Percentiles rank a stretch among this genome's conserved stretches.
Evolutionary conservation across 1,139 yeast species (phyloP).

Genomic region (Oligophagozyma castellii): DNA sequence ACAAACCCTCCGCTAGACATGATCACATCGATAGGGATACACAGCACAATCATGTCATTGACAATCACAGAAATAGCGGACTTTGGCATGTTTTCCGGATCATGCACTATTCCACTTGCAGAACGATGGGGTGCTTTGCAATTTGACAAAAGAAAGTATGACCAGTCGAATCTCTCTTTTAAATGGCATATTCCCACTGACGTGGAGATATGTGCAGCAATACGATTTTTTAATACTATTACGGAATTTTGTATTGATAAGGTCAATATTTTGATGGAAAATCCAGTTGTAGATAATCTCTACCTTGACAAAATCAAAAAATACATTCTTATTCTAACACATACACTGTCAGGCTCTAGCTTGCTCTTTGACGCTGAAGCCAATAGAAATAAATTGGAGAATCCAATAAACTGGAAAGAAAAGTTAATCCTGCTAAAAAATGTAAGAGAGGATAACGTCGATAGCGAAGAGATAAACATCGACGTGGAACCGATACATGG

Average conservation of each 20-base stretch:
- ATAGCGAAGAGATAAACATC: constrained; percentile 23
- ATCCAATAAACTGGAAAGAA: constrained; percentile 17
- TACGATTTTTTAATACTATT: constrained; percentile 41
- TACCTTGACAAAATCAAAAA: constrained; percentile 38
- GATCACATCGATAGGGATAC: constrained; percentile 37
- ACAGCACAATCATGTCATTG: constrained; percentile 52
- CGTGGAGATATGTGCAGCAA: constrained; percentile 47
- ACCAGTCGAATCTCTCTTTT: constrained; percentile 36
- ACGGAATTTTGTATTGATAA: constrained; percentile 32
- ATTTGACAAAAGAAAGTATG: constrained; percentile 33
- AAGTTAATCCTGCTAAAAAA: constrained; percentile 25
- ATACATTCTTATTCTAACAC: constrained; percentile 43
- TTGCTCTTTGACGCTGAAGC: constrained; percentile 58
- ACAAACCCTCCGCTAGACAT: constrained; percentile 50
- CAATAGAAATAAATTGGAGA: constrained; percentile 16
- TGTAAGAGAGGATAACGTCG: constrained; percentile 23
- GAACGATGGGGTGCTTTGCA: constrained; percentile 67
- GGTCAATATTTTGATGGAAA: constrained; percentile 29
- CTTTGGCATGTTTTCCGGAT: constrained; percentile 36
- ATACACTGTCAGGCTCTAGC: constrained; percentile 62
- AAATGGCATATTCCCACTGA: constrained; percentile 64
- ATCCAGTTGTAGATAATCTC: constrained; percentile 12
- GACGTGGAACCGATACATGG: constrained; percentile 26
- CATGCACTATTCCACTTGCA: constrained; percentile 27
- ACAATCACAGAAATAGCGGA: constrained; percentile 48